Base-by-base conservation (phyloP, 2,329 filamentous ascomycete genomes). In the Cercospora zeina region DNA sequence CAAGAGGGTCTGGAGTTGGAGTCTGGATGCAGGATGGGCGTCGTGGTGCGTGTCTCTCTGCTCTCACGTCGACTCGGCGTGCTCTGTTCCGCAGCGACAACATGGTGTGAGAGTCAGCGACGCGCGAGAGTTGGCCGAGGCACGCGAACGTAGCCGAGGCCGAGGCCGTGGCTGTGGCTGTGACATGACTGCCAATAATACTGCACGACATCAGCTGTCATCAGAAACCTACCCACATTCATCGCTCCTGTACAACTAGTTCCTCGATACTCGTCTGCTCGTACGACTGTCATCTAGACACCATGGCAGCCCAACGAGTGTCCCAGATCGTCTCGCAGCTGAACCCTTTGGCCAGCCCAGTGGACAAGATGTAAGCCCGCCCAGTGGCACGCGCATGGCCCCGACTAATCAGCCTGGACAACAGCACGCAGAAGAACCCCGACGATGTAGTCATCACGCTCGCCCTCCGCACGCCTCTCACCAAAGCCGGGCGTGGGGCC, bases 361-460 rank as follows among this genome's bases (percentile, higher is more conserved):
- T 65, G n/a, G 65, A 67, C 59, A 61, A 63, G 58, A 65, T 67
- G 64, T 66, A 61, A 64, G 58, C 10, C 10, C 14, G 21, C 36
- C 8, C 19, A 3, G 30, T 55, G 36, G 27, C 30, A n/a, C 34
- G 4, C 13, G 24, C n/a, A 55, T 2, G 14, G n/a, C 10, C 24
- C 11, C 24, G 21, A 45, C 54, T 19, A 54, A 53, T n/a, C n/a
- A n/a, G 14, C 13, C 16, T 24, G 19, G 11, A 51, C 30, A 9
- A 31, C 54, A 67, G 65, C 51, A 62, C 54, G 2, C 64, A 67
- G 42, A 66, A 97, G 82, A 96, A 96, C 77, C 86, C 93, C 69
- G 93, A 97, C 76, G 95, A 99, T 81, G 84, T 99, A 59, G 95
- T 99, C 75, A 96, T 97, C 74, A 99, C 95, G 7, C 86, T 96